Percentiles rank a stretch among this genome's conserved stretches.
These are phyloP conservation scores for Daucus carota DNA, from an alignment of 129 eudicot genomes.

Conservation along the genomic window DH1_v3.0 NC_030381.2:51911501-51912000, in stretches of 20 bases:
- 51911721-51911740: background rate
- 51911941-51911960: background rate
- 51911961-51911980: background rate
- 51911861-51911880: background rate
- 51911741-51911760: slow-evolving; percentile 5
- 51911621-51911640: background rate
- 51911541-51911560: no score
- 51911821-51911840: background rate
- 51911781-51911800: slow-evolving; percentile 5
- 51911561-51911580: no score
- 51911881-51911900: background rate
- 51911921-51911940: background rate
- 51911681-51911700: background rate
- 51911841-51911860: background rate
- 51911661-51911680: background rate
- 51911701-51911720: no score
- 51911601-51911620: background rate
- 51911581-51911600: no score
- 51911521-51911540: no score
- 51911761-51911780: slow-evolving; percentile 1
- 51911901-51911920: background rate
- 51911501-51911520: no score
- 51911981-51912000: background rate
- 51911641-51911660: background rate
- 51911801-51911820: background rate